phyloP scores from a whole-genome alignment of 177 flowering plant genomes.

The Vitis hybrid region DNA sequence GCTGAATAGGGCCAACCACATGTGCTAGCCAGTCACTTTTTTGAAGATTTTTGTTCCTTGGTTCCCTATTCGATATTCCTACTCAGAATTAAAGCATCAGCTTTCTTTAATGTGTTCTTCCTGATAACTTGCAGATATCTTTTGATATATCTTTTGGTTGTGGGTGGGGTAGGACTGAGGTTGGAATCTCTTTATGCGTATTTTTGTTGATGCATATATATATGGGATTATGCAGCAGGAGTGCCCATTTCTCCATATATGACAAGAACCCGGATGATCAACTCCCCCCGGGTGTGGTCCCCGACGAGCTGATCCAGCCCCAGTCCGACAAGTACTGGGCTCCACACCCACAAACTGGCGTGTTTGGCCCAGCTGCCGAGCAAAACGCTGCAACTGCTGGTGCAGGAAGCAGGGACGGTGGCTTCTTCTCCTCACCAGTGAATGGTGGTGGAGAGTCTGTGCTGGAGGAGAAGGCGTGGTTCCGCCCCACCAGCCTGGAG shows the following conservation, averaged over 20 bases:
- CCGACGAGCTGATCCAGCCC: slow-evolving; percentile 59
- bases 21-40: no score
- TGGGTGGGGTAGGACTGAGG: no score
- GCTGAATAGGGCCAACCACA: no score
- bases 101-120: no score
- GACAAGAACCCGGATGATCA: slow-evolving; percentile 89
- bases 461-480: slow-evolving; percentile 75
- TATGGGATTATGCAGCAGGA: slow-evolving; percentile 31
- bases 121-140: no score
- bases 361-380: slow-evolving; percentile 66
- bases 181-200: no score
- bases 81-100: no score
- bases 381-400: slow-evolving; percentile 5
- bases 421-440: slow-evolving; percentile 9
- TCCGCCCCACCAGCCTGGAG: slow-evolving; percentile 66
- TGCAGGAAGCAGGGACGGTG: background rate
- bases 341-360: slow-evolving; percentile 79
- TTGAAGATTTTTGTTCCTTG: no score
- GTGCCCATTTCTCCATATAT: slow-evolving; percentile 51
- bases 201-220: background rate
- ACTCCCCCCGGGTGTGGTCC: slow-evolving; percentile 42
- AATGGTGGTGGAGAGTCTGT: slow-evolving; percentile 30
- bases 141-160: no score
- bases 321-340: slow-evolving; percentile 76
- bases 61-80: no score